Evolutionary conservation across 768 basidiomycete species (phyloP), one percentile per base, ranked within the genome.

Genomic region (Lentinula aciculospora): DNA sequence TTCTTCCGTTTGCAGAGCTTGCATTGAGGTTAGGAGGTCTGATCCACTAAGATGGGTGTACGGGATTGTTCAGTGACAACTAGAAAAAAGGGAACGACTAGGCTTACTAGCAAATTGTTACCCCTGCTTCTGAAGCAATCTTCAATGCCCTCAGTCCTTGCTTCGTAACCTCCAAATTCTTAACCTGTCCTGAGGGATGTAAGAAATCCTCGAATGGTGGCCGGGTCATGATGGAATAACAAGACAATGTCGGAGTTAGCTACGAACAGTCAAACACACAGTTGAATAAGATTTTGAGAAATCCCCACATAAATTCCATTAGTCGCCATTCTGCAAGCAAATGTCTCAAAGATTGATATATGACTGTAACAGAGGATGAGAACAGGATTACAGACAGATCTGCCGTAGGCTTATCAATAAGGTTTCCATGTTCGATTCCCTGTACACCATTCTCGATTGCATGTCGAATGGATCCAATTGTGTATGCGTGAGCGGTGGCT

Each of bases 371-470:
- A 53, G 15, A 5, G 29, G 32, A 57, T 12, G 34, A 15, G 12
- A n/a, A 44, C 3, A 10, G 23, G 1, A 17, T 45, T 12, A 61
- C 66, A n/a, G 29, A 68, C 74, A 71, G 58, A 34, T 71, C 62
- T 0, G 76, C 76, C 3, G 76, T 77, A 9, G 68, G 60, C 7
- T 62, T 34, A 50, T 75, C 74, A 13, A 78, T 68, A 9, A 78
- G 64, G 61, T 79, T 78, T 4, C 78, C 78, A 55, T 79, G 78
- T 57, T 79, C 78, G 48, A 79, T 78, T 3, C 76, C 76, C 10
- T 56, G 60, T 4, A 77, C 72, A 9, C 78, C 76, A 49, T 76
- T 76, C n/a, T 74, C 69, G 34, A 79, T 69, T 0, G 77, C 76
- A 49, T 78, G 77, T 1, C 68, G 64, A 58, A 79, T 75, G 1